A percentile compares a stretch with the other conserved stretches of the same genome.
Evolutionary conservation across 371 early-diverging fungal genomes (phyloP).

Genomic region (Parasitella parasitica): DNA sequence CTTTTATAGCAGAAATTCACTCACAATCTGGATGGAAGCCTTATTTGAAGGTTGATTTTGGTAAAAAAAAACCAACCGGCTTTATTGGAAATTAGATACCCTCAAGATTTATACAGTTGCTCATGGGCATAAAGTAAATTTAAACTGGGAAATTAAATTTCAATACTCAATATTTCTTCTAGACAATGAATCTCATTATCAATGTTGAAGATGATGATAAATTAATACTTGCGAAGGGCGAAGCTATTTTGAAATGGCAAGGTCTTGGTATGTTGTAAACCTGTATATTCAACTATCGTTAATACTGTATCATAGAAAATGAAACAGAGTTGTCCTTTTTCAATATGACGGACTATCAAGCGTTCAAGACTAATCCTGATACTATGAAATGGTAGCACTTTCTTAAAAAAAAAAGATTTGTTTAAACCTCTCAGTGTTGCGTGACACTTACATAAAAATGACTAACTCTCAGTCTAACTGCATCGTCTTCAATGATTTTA

Average conservation of each 20-base stretch:
- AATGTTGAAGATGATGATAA: slow-evolving; percentile 81
- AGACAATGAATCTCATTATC: slow-evolving; percentile 81
- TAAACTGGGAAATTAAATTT: neutral
- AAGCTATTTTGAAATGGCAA: slow-evolving; percentile 56
- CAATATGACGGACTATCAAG: slow-evolving; percentile 69
- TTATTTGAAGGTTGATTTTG: slow-evolving; percentile 65
- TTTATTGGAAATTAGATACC: slow-evolving; percentile 57
- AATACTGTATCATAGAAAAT: slow-evolving; percentile 52
- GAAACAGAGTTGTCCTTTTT: slow-evolving; percentile 89
- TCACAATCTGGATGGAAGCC: slow-evolving; percentile 72
- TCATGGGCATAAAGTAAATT: slow-evolving; percentile 76
- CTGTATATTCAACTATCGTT: neutral
- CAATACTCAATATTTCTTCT: neutral
- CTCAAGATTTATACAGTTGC: slow-evolving; percentile 87
- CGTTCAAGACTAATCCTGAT: slow-evolving; percentile 76
- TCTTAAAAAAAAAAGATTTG: neutral
- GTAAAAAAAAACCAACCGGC: slow-evolving; percentile 32
- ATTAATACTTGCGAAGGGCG: slow-evolving; percentile 62
- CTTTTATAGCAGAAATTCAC: slow-evolving; percentile 54
- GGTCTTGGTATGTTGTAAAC: slow-evolving; percentile 58
- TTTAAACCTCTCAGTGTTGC: neutral
- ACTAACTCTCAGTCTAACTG: no score
- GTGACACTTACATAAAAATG: neutral
- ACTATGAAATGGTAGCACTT: slow-evolving; percentile 65
- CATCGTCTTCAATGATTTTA: no score